A percentile compares a stretch with the other conserved stretches of the same genome.
These are phyloP conservation scores for Neopestalotiopsis rosae DNA, from an alignment of 2,329 filamentous ascomycete genomes.

Conservation along the genomic window DNA sequence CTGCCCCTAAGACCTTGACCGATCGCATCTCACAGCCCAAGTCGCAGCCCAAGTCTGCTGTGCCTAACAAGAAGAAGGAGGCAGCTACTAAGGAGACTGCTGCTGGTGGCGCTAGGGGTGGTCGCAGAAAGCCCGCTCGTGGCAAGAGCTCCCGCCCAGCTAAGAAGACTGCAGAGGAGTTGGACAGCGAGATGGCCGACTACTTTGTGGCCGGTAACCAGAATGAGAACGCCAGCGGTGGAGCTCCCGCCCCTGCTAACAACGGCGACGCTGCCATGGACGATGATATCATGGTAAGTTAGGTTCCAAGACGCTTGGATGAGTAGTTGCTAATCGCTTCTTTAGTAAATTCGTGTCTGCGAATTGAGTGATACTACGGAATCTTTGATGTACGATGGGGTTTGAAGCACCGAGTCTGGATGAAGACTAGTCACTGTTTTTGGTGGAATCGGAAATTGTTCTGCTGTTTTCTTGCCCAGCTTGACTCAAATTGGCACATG, in stretches of 20 bases:
- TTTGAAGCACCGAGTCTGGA: background rate
- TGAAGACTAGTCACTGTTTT: background rate
- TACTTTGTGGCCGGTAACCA: constrained; percentile 72
- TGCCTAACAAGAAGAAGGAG: constrained; percentile 70
- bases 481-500: background rate
- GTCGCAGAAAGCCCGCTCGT: constrained; percentile 54
- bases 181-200: constrained; percentile 97
- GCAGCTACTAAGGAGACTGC: constrained; percentile 49
- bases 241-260: constrained; percentile 50
- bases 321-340: background rate
- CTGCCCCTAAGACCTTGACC: constrained; percentile 72
- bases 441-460: background rate
- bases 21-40: constrained; percentile 82
- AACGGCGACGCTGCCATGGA: constrained; percentile 69
- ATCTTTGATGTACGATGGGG: background rate
- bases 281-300: constrained; percentile 61
- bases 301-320: background rate
- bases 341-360: background rate
- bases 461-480: background rate
- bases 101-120: constrained; percentile 48
- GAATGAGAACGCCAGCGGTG: constrained; percentile 51
- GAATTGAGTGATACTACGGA: background rate
- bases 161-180: constrained; percentile 92
- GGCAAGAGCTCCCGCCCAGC: constrained; percentile 65
- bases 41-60: constrained; percentile 82